Base-by-base conservation (phyloP, 192 early-diverging fungal genomes). In the Chytriomyces confervae region DNA sequence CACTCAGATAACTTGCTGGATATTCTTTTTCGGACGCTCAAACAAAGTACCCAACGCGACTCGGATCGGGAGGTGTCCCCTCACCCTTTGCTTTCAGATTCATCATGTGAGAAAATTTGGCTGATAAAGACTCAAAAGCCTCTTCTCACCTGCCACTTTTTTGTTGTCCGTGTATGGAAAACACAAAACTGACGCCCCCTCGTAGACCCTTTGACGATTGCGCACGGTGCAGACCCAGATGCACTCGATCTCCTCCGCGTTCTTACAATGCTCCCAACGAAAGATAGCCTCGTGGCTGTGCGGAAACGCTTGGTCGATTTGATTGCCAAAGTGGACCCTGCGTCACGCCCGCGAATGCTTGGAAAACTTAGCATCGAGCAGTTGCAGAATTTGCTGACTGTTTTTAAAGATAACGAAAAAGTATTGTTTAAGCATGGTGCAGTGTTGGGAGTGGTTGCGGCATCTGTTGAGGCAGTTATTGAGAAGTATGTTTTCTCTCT, bases 291-390 rank as follows among this genome's bases (percentile, higher is more conserved):
- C 7, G 76, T 77, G 65, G 67, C 76, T n/a, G 29, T 27, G 9
- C 66, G 76, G 16, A 77, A 77, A 61, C 49, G 76, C 7, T 6
- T 77, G 8, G 76, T 77, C 49, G 76, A 77, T 46, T 29, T 77
- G 29, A 67, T 77, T 67, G 75, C 46, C 2, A 64, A 66, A 43
- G 57, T 69, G 27, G 53, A 62, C 43, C 66, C 66, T 8, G 24
- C n/a, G 8, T 6, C 13, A 43, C 20, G 60, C 11, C 76, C 76
- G 16, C 47, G 67, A 13, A 68, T 77, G 48, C 29, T 77, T 5
- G 76, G 76, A 11, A 50, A 48, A 20, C 2, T 77, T 1, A 77
- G 20, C 6, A 8, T 77, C 67, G 76, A 66, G 20, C 76, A 77
- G 48, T 36, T 77, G 76, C 53, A 77, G 7, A 29, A 5, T n/a